Conservation (phyloP, 2,329 filamentous ascomycete genomes). For the Didymella pinodella region DNA sequence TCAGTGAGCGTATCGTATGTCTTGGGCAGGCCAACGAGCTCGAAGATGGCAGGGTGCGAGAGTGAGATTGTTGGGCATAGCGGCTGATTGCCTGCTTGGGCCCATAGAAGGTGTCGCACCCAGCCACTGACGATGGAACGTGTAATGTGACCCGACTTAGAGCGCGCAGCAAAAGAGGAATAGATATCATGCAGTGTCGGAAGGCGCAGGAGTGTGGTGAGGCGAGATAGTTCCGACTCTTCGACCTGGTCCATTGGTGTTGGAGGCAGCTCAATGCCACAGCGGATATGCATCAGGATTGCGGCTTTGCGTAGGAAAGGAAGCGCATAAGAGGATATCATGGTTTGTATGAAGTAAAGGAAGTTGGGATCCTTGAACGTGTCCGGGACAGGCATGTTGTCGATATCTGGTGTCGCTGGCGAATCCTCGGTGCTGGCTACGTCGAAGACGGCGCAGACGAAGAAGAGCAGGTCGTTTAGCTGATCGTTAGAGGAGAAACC, state of each 20-base stretch:
- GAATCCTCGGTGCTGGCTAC: slow-evolving; percentile 36
- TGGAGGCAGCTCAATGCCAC: slow-evolving; percentile 85
- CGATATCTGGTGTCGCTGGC: slow-evolving; percentile 34
- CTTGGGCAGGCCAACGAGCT: slow-evolving; percentile 89
- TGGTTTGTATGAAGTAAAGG: slow-evolving; percentile 47
- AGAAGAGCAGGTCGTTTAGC: slow-evolving; percentile 42
- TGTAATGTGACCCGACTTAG: slow-evolving; percentile 48
- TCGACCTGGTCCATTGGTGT: slow-evolving; percentile 64
- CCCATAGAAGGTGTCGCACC: slow-evolving; percentile 69
- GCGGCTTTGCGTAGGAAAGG: slow-evolving; percentile 85
- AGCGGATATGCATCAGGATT: slow-evolving; percentile 85
- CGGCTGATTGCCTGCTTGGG: slow-evolving; percentile 50
- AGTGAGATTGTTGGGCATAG: slow-evolving; percentile 58
- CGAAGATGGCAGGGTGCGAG: slow-evolving; percentile 90
- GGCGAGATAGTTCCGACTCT: slow-evolving; percentile 79
- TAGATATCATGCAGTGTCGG: slow-evolving; percentile 84
- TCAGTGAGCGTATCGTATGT: slow-evolving; percentile 94
- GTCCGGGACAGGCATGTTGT: slow-evolving; percentile 35
- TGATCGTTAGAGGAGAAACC: slow-evolving; percentile 37
- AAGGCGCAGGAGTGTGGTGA: slow-evolving; percentile 77
- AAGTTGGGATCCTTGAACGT: slow-evolving; percentile 43
- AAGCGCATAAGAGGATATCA: slow-evolving; percentile 83
- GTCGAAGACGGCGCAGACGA: slow-evolving; percentile 46
- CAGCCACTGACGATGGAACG: slow-evolving; percentile 69
- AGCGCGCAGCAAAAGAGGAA: slow-evolving; percentile 58